A percentile compares a stretch with the other conserved stretches of the same genome.
Evolutionary conservation across 2,329 filamentous ascomycete genomes (phyloP).

Genomic region (Aureobasidium namibiae): DNA sequence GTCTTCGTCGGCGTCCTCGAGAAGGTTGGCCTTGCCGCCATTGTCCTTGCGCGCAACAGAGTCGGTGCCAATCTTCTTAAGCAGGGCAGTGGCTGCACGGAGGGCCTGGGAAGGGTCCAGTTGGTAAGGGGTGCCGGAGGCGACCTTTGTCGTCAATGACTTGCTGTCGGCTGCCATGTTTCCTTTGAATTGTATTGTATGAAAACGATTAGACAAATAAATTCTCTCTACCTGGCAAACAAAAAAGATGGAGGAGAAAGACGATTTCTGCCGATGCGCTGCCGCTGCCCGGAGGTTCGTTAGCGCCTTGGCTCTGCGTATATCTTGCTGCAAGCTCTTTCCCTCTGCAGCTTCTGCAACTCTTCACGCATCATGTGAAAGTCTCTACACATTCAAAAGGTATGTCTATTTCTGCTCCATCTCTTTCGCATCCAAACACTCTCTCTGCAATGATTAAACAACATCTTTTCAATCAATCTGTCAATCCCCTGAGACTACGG

Average conservation of each 20-base stretch:
- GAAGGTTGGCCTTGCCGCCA: conserved; percentile 44
- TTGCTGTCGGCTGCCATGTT: conserved; percentile 27
- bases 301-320: not conserved
- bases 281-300: not conserved
- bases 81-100: conserved; percentile 51
- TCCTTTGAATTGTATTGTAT: too few relatives aligned
- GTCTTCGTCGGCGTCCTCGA: conserved; percentile 41
- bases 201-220: not conserved
- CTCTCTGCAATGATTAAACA: conserved; percentile 51
- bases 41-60: conserved; percentile 39
- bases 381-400: not conserved
- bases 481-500: conserved; percentile 68
- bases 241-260: not conserved
- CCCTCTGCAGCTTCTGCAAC: conserved; percentile 9
- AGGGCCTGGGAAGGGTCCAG: conserved; percentile 43
- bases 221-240: not conserved
- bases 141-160: conserved; percentile 29
- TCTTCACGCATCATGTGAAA: too few relatives aligned
- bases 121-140: conserved; percentile 30
- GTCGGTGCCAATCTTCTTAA: conserved; percentile 40
- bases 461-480: conserved; percentile 55
- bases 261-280: conserved; percentile 4
- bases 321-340: conserved; percentile 5
- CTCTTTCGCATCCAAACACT: not conserved
- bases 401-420: not conserved